Percentiles rank a stretch among this genome's conserved stretches.
Conservation (phyloP, 257 asterid species). For the Solanum clarkiae region DNA sequence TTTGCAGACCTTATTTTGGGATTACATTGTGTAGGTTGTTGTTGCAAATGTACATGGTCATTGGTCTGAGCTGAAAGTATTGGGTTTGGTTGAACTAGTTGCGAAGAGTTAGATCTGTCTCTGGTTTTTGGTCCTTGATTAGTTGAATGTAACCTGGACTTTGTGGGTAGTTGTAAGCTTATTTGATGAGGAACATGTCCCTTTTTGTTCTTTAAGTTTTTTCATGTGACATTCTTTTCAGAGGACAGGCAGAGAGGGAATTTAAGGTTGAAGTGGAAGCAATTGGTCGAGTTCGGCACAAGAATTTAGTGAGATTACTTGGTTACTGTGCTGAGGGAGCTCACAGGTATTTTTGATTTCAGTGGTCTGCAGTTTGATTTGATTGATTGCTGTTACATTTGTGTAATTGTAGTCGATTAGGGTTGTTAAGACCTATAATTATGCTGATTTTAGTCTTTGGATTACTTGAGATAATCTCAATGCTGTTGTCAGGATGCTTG, state of each 20-base stretch:
- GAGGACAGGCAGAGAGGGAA: conserved; percentile 27
- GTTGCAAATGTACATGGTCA: background rate
- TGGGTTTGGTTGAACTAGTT: background rate
- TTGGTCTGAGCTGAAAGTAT: background rate
- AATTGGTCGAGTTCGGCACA: conserved; percentile 23
- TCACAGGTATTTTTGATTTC: conserved; percentile 8
- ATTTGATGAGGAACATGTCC: background rate
- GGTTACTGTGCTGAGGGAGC: conserved; percentile 24
- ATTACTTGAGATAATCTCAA: background rate
- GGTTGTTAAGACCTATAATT: background rate
- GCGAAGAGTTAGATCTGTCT: background rate
- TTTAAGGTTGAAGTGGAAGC: conserved; percentile 28
- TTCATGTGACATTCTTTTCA: background rate
- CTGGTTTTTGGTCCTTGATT: background rate
- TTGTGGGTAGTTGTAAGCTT: background rate
- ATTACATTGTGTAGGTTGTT: background rate
- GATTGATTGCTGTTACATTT: background rate
- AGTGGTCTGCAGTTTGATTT: background rate
- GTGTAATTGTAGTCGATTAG: background rate
- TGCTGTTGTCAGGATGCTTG: conserved; percentile 18
- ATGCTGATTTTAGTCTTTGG: background rate
- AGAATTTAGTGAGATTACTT: conserved; percentile 21
- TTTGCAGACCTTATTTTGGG: background rate
- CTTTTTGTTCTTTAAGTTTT: background rate
- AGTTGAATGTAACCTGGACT: background rate